Percentiles rank a stretch among this genome's conserved stretches.
Conservation (phyloP, 1,139 yeast genomes). For the Tardiomyces depauwii region DNA sequence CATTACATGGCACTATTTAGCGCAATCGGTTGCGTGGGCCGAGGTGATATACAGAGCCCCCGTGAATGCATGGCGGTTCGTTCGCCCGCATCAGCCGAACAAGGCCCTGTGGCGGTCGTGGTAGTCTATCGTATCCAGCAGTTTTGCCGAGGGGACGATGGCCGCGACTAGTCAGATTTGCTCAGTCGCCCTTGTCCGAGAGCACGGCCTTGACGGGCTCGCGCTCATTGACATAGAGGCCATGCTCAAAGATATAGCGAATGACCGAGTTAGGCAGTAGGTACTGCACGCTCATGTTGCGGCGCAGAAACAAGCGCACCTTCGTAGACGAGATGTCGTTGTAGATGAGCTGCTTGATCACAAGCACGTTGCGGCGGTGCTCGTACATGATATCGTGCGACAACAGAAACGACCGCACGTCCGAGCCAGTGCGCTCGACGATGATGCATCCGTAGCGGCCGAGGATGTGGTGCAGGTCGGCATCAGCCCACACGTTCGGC, state of each 20-base stretch:
- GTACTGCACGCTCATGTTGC: slow-evolving; percentile 96
- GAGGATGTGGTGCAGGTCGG: slow-evolving; percentile 84
- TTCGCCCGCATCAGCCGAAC: no score
- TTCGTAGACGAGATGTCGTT: slow-evolving; percentile 94
- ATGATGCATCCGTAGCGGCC: slow-evolving; percentile 95
- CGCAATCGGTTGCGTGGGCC: no score
- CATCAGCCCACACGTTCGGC: slow-evolving; percentile 98
- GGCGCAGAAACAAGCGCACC: slow-evolving; percentile 77
- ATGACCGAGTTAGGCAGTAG: slow-evolving; percentile 89
- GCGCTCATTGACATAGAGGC: slow-evolving; percentile 68
- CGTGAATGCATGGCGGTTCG: no score
- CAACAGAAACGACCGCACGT: slow-evolving; percentile 80
- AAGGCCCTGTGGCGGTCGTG: no score
- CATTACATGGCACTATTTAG: neutral
- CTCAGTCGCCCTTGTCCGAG: slow-evolving; percentile 25
- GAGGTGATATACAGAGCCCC: no score
- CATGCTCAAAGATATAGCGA: slow-evolving; percentile 86
- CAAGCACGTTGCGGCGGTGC: slow-evolving; percentile 85
- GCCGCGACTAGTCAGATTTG: no score
- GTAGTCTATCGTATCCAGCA: no score
- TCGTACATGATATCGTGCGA: slow-evolving; percentile 97
- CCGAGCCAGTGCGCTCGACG: slow-evolving; percentile 94
- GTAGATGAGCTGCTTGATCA: slow-evolving; percentile 89
- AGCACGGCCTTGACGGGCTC: slow-evolving; percentile 93
- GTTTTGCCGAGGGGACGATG: no score